Evolutionary conservation across 257 asterid species (phyloP).

Genomic region (Penstemon davidsonii): DNA sequence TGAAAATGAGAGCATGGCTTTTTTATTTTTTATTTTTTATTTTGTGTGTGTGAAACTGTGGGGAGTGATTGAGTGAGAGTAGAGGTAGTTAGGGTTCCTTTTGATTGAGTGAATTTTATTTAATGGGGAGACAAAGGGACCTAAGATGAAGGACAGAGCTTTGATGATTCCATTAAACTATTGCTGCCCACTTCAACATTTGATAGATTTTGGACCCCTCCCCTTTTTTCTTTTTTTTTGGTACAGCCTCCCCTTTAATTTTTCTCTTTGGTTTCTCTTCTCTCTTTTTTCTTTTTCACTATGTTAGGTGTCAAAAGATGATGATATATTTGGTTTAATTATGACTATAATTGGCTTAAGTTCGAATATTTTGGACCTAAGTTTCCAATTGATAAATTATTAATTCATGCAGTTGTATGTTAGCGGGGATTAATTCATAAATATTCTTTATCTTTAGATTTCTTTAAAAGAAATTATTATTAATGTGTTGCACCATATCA

Average conservation of each 20-base stretch:
- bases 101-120: neutral
- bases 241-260: neutral
- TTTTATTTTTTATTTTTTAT: neutral
- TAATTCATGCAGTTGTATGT: too few species aligned
- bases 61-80: constrained; percentile 26
- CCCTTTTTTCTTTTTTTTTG: neutral
- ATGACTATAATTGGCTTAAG: too few species aligned
- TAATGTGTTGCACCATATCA: too few species aligned
- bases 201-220: constrained; percentile 30
- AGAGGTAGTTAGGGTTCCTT: constrained; percentile 43
- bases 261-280: too few species aligned
- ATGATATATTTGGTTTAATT: too few species aligned
- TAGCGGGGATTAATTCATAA: too few species aligned
- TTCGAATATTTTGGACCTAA: too few species aligned
- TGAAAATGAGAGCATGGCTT: constrained; percentile 9
- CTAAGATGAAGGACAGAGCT: constrained; percentile 33
- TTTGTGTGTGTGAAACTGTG: constrained; percentile 13
- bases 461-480: too few species aligned
- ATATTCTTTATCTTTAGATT: too few species aligned
- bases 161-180: constrained; percentile 35
- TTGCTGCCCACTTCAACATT: constrained; percentile 4
- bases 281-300: too few species aligned
- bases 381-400: too few species aligned
- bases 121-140: constrained; percentile 16
- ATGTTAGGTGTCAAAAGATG: too few species aligned